Conservation (phyloP, 2,329 filamentous ascomycete species). For the Diaporthe sp. region DNA sequence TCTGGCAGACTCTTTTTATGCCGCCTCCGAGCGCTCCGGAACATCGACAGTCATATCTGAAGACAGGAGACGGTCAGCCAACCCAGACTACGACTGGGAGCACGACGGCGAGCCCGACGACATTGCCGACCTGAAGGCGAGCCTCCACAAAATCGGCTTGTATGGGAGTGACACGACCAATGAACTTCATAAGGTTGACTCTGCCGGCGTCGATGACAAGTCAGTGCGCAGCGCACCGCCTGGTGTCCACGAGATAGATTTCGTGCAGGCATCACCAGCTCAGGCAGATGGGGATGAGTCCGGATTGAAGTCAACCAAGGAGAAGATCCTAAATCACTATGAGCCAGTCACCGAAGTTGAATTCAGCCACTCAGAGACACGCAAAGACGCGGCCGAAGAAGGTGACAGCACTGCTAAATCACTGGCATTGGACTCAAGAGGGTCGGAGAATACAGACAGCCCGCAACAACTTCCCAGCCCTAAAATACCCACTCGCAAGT, state of each 20-base stretch:
- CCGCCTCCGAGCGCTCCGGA: not conserved
- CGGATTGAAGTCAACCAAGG: not conserved
- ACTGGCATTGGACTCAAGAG: not conserved
- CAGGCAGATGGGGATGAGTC: not conserved
- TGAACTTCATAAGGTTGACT: not conserved
- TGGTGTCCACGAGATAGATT: not conserved
- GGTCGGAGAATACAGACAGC: not conserved
- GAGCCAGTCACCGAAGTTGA: not conserved
- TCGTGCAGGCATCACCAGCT: not conserved
- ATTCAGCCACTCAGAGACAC: not conserved
- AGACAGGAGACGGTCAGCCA: not conserved
- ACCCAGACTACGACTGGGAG: slow-evolving; percentile 27
- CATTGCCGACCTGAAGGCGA: not conserved
- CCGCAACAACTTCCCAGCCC: not conserved
- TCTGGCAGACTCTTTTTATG: not conserved
- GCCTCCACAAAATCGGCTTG: not conserved
- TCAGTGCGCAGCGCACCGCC: not conserved
- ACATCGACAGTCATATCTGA: not conserved
- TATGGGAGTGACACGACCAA: not conserved
- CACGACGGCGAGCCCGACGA: not conserved
- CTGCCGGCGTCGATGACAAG: not conserved
- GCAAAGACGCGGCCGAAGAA: not conserved
- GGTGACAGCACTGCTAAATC: fast-evolving
- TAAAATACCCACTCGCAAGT: not conserved
- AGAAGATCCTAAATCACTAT: not conserved